Percentiles rank a stretch among this genome's conserved stretches.
phyloP scores from a whole-genome alignment of 75 land plant species.

The Cryptomeria japonica region DNA sequence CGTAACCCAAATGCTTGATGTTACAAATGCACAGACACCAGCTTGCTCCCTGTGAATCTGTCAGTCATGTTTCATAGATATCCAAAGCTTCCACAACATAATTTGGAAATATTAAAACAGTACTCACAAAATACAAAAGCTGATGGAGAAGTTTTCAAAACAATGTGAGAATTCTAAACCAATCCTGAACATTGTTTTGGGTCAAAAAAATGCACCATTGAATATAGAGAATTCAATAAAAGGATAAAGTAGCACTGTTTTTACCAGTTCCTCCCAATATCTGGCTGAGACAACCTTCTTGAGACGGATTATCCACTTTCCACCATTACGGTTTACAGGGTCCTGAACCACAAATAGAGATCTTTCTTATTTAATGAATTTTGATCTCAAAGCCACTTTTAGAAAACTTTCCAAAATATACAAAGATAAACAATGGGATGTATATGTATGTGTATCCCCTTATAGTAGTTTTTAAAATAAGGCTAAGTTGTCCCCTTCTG shows the following conservation, averaged over 20 bases:
- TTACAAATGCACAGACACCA: not conserved
- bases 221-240: not conserved
- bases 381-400: not conserved
- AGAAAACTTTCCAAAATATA: not conserved
- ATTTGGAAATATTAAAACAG: not conserved
- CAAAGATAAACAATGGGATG: not conserved
- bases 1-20: not conserved
- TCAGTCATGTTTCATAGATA: not conserved
- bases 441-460: not conserved
- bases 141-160: not conserved
- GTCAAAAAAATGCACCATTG: not conserved
- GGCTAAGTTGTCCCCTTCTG: not conserved
- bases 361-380: not conserved
- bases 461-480: not conserved
- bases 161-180: not conserved
- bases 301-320: constrained; percentile 96
- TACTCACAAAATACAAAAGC: not conserved
- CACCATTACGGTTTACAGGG: constrained; percentile 91
- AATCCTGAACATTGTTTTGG: not conserved
- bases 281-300: constrained; percentile 91
- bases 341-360: constrained; percentile 50
- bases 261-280: constrained; percentile 98
- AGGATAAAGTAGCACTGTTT: not conserved
- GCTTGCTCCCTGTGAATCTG: not conserved
- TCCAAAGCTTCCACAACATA: not conserved